These are phyloP conservation scores for Cadophora sp. DNA, from an alignment of 2,329 filamentous ascomycete genomes.

Conservation along the genomic window DNA sequence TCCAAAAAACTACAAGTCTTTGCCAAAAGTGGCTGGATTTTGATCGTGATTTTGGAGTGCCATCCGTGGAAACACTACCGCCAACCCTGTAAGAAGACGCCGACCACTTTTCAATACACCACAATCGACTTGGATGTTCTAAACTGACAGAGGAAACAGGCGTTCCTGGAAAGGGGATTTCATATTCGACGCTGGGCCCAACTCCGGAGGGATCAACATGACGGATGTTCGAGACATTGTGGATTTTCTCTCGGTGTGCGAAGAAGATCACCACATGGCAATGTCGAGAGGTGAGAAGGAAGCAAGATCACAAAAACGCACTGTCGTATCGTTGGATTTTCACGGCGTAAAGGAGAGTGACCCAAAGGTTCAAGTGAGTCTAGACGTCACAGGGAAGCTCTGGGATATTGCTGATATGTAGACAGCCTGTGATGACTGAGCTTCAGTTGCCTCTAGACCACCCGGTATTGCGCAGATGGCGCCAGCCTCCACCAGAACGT, in stretches of 20 bases:
- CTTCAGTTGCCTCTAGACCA: background rate
- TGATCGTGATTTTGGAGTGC: background rate
- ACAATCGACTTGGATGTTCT: background rate
- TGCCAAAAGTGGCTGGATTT: constrained; percentile 1
- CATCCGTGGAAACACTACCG: background rate
- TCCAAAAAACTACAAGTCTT: background rate
- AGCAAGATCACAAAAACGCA: background rate
- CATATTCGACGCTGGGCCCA: background rate
- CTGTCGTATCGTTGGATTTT: background rate
- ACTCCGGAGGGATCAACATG: background rate
- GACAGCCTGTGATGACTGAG: background rate
- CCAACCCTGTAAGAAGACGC: background rate
- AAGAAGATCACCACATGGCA: background rate
- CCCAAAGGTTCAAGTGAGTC: background rate
- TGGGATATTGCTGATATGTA: background rate
- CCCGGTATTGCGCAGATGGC: background rate
- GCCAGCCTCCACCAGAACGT: background rate
- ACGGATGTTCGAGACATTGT: constrained; percentile 7
- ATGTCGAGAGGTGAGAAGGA: background rate
- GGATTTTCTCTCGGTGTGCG: constrained; percentile 1
- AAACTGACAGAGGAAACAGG: background rate
- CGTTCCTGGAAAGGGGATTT: background rate
- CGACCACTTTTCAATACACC: background rate
- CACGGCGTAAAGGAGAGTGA: background rate
- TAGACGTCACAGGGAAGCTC: background rate